A percentile compares a stretch with the other conserved stretches of the same genome.
Evolutionary conservation across 768 basidiomycete genomes (phyloP).

Genomic region (Mycena indigotica): DNA sequence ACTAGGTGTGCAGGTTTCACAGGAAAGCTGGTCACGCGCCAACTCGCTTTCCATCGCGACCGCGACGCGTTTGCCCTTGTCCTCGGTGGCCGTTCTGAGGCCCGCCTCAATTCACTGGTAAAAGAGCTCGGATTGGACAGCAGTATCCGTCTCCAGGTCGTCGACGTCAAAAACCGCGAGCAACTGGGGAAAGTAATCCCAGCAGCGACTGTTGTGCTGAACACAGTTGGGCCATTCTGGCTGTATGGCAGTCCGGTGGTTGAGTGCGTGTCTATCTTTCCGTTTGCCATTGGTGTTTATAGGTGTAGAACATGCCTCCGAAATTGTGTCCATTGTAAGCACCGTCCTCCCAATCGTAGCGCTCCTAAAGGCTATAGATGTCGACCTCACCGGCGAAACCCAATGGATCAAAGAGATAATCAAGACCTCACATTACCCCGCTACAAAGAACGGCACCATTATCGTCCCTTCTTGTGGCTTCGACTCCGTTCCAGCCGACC

Average conservation of each 20-base stretch:
- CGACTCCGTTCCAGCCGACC: conserved; percentile 78
- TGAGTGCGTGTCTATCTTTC: conserved; percentile 39
- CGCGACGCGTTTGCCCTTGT: conserved; percentile 62
- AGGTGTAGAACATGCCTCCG: conserved; percentile 64
- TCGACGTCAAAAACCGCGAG: conserved; percentile 59
- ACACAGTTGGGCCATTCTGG: conserved; percentile 77
- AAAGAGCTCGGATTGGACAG: conserved; percentile 47
- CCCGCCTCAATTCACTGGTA: conserved; percentile 59
- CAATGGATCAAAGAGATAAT: conserved; percentile 69
- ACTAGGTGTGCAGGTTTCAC: conserved; percentile 53
- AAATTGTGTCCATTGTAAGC: conserved; percentile 64
- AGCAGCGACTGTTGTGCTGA: conserved; percentile 68
- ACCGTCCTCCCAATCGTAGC: too few relatives aligned
- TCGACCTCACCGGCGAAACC: conserved; percentile 80
- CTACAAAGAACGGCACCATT: conserved; percentile 68
- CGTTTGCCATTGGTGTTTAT: neutral
- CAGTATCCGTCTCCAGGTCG: conserved; percentile 47
- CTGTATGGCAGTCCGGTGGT: conserved; percentile 70
- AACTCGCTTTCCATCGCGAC: conserved; percentile 68
- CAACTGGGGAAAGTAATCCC: conserved; percentile 62
- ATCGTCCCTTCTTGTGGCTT: conserved; percentile 81
- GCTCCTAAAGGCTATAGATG: too few relatives aligned
- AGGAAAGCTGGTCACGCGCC: conserved; percentile 66
- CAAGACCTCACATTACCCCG: conserved; percentile 68
- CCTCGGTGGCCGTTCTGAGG: conserved; percentile 66